These are phyloP conservation scores for Aspergillus biplanus DNA, from an alignment of 495 filamentous ascomycete species.

Conservation along the genomic window DNA sequence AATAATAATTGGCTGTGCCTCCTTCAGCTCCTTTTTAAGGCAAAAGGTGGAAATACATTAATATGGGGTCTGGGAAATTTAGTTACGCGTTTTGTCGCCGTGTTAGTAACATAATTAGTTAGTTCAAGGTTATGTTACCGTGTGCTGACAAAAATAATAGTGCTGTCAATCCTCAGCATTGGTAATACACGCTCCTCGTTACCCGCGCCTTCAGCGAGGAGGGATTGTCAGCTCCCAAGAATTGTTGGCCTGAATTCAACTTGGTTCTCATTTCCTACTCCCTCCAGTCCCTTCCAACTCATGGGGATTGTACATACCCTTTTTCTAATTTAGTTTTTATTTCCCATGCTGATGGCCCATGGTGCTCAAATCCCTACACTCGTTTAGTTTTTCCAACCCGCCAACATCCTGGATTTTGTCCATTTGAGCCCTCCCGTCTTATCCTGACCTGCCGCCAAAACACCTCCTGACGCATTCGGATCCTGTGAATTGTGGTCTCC, in stretches of 20 bases:
- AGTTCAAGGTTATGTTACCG: constrained; percentile 11
- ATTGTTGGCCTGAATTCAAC: constrained; percentile 19
- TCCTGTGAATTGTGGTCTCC: neutral
- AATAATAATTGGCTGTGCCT: neutral
- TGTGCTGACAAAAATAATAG: constrained; percentile 11
- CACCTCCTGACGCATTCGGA: neutral
- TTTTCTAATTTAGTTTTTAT: constrained; percentile 20
- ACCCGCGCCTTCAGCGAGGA: constrained; percentile 17
- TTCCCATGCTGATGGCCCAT: constrained; percentile 30
- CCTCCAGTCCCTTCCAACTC: constrained; percentile 16
- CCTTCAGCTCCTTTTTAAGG: too few relatives aligned
- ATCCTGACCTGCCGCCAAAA: neutral
- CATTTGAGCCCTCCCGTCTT: constrained; percentile 5
- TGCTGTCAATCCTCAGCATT: constrained; percentile 4
- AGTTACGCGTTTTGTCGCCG: constrained; percentile 13
- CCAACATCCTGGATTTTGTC: constrained; percentile 17
- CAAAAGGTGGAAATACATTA: too few relatives aligned
- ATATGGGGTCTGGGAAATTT: neutral
- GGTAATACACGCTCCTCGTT: constrained; percentile 22
- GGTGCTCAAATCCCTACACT: constrained; percentile 23
- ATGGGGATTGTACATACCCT: constrained; percentile 15
- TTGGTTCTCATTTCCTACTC: constrained; percentile 25
- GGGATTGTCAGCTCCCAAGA: constrained; percentile 17
- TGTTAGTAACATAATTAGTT: neutral
- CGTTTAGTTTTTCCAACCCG: constrained; percentile 23